Base-by-base conservation (phyloP, 2,329 filamentous ascomycete genomes). In the Alternaria infectoria region DNA sequence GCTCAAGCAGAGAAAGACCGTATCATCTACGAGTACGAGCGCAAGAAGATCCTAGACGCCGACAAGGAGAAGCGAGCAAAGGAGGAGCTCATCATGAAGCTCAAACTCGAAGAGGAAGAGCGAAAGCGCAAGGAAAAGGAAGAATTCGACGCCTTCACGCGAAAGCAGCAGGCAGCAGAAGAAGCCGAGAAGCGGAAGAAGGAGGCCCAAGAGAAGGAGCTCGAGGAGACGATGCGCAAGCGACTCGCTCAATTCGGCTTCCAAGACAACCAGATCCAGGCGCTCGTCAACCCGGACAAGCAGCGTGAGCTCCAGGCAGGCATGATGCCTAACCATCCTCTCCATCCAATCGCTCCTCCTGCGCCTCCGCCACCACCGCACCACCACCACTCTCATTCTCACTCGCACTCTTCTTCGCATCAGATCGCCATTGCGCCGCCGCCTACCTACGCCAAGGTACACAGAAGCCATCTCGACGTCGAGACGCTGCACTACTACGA, bases 401-500 rank as follows among this genome's bases (percentile, higher is more conserved):
- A 40, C 36, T 40, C 36, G 9, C 36, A 40, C n/a, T 40, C 36
- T 3, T 40, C 36, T 40, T 40, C 36, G 36, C 49, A 51, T 23
- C 56, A 51, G 6, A 43, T 78, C 28, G 71, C 72, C 3, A 62
- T 62, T 30, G 56, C 56, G 4, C 70, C 73, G 26, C 69, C 78
- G 19, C 83, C 83, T 1, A 82, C 82, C 1, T 85, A 83, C 60
- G 80, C 83, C 45, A 85, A 84, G 67, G 80, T 85, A 17, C 79
- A 82, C 66, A 78, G 79, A 55, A 79, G 83, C 49, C 81, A 83
- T 73, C 71, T 85, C 36, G 76, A 79, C 30, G 69, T 82, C 30
- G 83, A 85, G 54, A 85, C 83, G 6, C 65, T 85, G 61, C 74
- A 75, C 28, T 84, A 85, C 70, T 85, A 83, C 64, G 75, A 82